Evolutionary conservation across 2,329 filamentous ascomycete species (phyloP).

Genomic region (Xylaria sp.): DNA sequence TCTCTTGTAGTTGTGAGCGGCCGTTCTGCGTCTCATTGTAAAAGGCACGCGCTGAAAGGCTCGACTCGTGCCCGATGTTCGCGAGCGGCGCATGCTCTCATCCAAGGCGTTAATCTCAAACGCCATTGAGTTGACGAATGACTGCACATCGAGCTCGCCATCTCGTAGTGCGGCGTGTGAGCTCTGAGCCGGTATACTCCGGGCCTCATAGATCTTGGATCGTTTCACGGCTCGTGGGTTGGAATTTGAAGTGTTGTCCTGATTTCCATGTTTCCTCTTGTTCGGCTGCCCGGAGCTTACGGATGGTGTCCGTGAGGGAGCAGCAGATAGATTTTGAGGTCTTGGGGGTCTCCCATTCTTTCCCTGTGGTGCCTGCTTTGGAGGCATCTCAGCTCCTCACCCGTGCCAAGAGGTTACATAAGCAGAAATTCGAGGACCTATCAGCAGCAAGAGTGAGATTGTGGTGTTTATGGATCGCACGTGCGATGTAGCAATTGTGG

Average conservation of each 20-base stretch:
- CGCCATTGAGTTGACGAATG: slow-evolving; percentile 85
- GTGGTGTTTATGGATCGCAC: background rate
- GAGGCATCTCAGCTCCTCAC: slow-evolving; percentile 38
- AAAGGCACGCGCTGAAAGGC: slow-evolving; percentile 93
- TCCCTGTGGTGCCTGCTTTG: slow-evolving; percentile 34
- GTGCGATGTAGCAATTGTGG: background rate
- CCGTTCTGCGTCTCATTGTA: slow-evolving; percentile 84
- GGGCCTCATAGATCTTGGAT: slow-evolving; percentile 58
- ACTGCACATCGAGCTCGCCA: slow-evolving; percentile 85
- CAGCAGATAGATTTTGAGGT: slow-evolving; percentile 7
- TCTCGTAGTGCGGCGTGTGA: slow-evolving; percentile 65
- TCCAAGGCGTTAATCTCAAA: slow-evolving; percentile 91
- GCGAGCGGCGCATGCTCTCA: slow-evolving; percentile 80
- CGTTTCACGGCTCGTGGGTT: slow-evolving; percentile 54
- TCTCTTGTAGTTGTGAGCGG: slow-evolving; percentile 93
- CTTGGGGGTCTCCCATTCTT: slow-evolving; percentile 26
- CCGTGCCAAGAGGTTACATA: background rate
- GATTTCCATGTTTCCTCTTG: slow-evolving; percentile 48
- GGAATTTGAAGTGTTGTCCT: slow-evolving; percentile 42
- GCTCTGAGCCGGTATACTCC: slow-evolving; percentile 62
- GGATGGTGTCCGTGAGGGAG: slow-evolving; percentile 15
- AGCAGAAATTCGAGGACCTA: background rate
- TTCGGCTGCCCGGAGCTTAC: slow-evolving; percentile 31
- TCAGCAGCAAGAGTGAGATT: background rate
- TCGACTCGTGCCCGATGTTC: slow-evolving; percentile 68